phyloP scores from a whole-genome alignment of 257 asterid species.

The Solanum corneliomulleri region DNA sequence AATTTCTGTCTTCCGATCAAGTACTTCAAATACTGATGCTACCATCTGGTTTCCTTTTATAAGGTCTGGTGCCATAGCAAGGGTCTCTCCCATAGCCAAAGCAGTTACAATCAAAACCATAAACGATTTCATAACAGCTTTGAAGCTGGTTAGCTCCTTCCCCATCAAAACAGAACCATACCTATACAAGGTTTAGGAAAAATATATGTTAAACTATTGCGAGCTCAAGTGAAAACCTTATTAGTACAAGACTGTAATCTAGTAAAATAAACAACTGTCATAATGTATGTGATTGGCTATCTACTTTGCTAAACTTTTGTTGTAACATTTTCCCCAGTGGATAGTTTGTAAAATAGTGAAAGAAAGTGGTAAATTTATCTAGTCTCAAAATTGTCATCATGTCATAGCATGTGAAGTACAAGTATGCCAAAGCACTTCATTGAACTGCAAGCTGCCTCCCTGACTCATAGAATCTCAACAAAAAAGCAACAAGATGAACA shows the following conservation, averaged over 20 bases:
- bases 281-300: background rate
- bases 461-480: background rate
- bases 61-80: constrained; percentile 98
- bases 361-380: background rate
- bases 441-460: background rate
- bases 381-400: background rate
- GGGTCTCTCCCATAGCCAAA: constrained; percentile 90
- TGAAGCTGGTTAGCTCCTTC: constrained; percentile 68
- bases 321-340: background rate
- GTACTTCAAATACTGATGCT: constrained; percentile 74
- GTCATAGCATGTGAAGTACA: background rate
- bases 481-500: background rate
- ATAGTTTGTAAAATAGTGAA: background rate
- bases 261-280: background rate
- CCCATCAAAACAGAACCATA: constrained; percentile 89
- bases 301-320: background rate
- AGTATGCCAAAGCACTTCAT: background rate
- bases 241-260: background rate
- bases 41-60: constrained; percentile 90
- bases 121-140: constrained; percentile 80
- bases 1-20: constrained; percentile 72
- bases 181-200: constrained; percentile 18
- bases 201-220: background rate
- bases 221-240: background rate
- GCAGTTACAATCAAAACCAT: constrained; percentile 92